phyloP scores from a whole-genome alignment of 2,329 filamentous ascomycete species.

The Furcasterigmium sp. region DNA sequence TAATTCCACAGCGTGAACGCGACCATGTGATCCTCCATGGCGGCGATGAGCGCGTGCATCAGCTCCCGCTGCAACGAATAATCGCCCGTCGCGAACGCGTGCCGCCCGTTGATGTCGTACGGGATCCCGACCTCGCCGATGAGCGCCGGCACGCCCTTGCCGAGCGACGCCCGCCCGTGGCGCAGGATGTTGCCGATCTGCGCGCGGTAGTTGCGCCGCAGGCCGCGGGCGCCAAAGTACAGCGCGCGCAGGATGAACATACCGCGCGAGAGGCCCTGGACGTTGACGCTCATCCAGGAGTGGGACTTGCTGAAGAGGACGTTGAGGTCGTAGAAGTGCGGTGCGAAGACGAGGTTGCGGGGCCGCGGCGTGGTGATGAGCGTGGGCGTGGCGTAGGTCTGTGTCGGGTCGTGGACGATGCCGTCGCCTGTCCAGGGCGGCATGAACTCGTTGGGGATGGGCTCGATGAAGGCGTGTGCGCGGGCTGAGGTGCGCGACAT shows the following conservation, averaged over 20 bases:
- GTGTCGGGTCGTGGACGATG: constrained; percentile 6
- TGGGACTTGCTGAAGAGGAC: constrained; percentile 31
- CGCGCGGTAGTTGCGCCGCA: constrained; percentile 30
- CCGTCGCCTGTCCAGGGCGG: constrained; percentile 24
- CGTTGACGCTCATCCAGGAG: constrained; percentile 30
- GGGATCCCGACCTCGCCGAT: constrained; percentile 36
- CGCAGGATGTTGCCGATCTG: constrained; percentile 30
- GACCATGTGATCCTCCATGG: constrained; percentile 32
- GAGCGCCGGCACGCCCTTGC: constrained; percentile 23
- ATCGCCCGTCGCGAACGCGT: constrained; percentile 29
- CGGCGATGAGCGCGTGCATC: constrained; percentile 30
- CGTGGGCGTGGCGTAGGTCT: constrained; percentile 20
- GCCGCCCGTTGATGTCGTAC: constrained; percentile 31
- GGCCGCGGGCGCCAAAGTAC: constrained; percentile 30
- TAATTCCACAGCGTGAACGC: constrained; percentile 35
- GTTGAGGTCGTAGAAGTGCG: constrained; percentile 37
- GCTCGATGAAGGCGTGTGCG: constrained; percentile 31
- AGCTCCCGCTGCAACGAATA: constrained; percentile 32
- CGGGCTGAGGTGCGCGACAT: constrained; percentile 21
- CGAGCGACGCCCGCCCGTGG: constrained; percentile 25
- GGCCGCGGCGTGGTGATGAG: constrained; percentile 20
- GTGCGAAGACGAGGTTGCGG: constrained; percentile 31
- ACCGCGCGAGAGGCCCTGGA: constrained; percentile 32
- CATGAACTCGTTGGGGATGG: constrained; percentile 34
- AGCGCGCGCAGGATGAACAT: constrained; percentile 33